phyloP scores from a whole-genome alignment of 192 early-diverging fungal species.

The Backusella psychrophila region DNA sequence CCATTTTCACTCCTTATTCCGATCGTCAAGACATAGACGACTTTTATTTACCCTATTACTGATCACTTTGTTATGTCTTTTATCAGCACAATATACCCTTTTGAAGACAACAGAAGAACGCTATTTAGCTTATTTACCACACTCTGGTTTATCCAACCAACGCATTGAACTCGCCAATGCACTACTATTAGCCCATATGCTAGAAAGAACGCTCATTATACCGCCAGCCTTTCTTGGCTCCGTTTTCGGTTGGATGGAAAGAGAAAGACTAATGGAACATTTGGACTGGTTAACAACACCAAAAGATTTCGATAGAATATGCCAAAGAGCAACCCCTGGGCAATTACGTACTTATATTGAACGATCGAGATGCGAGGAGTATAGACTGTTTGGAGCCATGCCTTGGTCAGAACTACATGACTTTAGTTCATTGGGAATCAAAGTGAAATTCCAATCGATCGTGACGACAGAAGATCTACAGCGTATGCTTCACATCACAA shows the following conservation, averaged over 20 bases:
- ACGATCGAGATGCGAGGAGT: conserved; percentile 21
- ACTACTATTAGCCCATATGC: conserved; percentile 45
- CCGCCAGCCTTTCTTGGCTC: conserved; percentile 52
- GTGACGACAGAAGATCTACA: not conserved
- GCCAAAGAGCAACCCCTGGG: not conserved
- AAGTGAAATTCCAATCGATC: not conserved
- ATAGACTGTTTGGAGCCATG: conserved; percentile 12
- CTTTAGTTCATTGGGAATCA: conserved; percentile 14
- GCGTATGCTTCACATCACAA: not conserved
- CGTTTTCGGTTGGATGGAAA: conserved; percentile 40
- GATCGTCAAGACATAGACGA: not conserved
- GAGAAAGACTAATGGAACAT: conserved; percentile 32
- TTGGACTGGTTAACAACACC: conserved; percentile 39
- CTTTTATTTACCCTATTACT: not conserved
- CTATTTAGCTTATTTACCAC: conserved; percentile 52
- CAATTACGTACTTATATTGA: conserved; percentile 23
- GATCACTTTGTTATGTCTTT: not conserved
- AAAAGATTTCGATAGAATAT: conserved; percentile 19
- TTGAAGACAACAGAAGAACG: conserved; percentile 28
- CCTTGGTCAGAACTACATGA: conserved; percentile 23
- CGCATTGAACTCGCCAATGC: conserved; percentile 55
- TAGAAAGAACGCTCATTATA: conserved; percentile 53
- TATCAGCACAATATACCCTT: not conserved
- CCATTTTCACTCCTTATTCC: not conserved
- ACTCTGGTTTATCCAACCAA: conserved; percentile 58